These are phyloP conservation scores for Psilocybe cyanescens DNA, from an alignment of 768 basidiomycete species.

Conservation along the genomic window DNA sequence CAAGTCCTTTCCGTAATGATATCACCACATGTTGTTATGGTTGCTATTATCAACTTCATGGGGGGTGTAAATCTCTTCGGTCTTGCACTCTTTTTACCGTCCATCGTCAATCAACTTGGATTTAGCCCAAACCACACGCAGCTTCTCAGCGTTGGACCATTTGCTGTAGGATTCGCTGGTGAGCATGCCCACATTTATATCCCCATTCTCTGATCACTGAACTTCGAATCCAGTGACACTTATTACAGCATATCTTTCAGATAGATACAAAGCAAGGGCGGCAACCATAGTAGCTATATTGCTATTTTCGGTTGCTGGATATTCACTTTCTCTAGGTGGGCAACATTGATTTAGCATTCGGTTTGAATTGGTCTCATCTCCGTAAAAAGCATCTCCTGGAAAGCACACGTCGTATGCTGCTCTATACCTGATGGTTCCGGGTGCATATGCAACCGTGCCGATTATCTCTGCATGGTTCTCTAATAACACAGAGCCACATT, in stretches of 20 bases:
- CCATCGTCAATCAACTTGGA: conserved; percentile 40
- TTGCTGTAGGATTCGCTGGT: conserved; percentile 39
- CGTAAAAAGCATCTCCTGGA: neutral
- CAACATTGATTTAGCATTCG: neutral
- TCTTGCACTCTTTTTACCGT: conserved; percentile 39
- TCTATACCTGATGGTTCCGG: conserved; percentile 38
- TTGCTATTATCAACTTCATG: conserved; percentile 38
- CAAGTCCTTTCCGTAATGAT: conserved; percentile 34
- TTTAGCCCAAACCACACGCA: conserved; percentile 35
- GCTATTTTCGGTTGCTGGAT: conserved; percentile 6
- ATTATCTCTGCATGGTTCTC: conserved; percentile 38
- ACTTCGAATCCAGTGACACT: neutral
- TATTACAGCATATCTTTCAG: conserved; percentile 6
- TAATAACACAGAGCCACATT: conserved; percentile 42
- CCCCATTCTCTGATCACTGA: neutral
- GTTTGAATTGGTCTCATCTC: no score
- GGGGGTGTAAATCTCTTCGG: conserved; percentile 38
- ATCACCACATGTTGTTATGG: conserved; percentile 37
- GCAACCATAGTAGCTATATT: neutral
- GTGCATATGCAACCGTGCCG: conserved; percentile 34
- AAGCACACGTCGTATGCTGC: conserved; percentile 35
- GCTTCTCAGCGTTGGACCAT: conserved; percentile 41
- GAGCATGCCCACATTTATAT: conserved; percentile 1
- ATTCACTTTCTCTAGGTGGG: conserved; percentile 11
- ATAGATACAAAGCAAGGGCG: conserved; percentile 5